phyloP scores from a whole-genome alignment of 805 yeast species.

The Danielia oregonensis region DNA sequence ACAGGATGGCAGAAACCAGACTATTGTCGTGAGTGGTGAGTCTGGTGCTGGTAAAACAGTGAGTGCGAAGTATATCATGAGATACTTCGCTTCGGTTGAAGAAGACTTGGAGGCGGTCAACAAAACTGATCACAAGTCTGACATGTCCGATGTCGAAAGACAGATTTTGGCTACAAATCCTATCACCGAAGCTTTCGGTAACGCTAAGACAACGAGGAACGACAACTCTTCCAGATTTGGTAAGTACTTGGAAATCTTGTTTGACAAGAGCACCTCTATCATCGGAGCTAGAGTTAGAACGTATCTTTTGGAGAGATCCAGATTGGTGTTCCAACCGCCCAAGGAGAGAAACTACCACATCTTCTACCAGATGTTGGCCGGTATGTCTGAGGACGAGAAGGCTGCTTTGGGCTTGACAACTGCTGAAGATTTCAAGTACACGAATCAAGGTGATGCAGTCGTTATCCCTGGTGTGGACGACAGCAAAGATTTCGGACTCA shows the following conservation, averaged over 20 bases:
- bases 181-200: conserved; percentile 97
- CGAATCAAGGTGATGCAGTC: conserved; percentile 84
- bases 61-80: conserved; percentile 94
- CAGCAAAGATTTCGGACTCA: conserved; percentile 67
- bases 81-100: conserved; percentile 95
- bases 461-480: conserved; percentile 79
- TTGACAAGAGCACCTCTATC: conserved; percentile 69
- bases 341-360: conserved; percentile 94
- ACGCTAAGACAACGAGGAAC: conserved; percentile 95
- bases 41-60: conserved; percentile 99
- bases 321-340: conserved; percentile 88
- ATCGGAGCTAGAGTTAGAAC: conserved; percentile 95
- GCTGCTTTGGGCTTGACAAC: conserved; percentile 54
- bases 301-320: conserved; percentile 85
- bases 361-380: conserved; percentile 83
- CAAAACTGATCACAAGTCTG: conserved; percentile 40
- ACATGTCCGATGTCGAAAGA: conserved; percentile 87
- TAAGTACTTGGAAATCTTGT: conserved; percentile 87
- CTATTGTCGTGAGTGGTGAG: conserved; percentile 96
- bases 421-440: conserved; percentile 70
- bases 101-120: conserved; percentile 33
- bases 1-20: conserved; percentile 78
- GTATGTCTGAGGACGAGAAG: conserved; percentile 57
- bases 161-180: conserved; percentile 96
- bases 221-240: conserved; percentile 98